These are phyloP conservation scores for Canna indica DNA, from an alignment of 176 grass and related monocot species.

Conservation along the genomic window DNA sequence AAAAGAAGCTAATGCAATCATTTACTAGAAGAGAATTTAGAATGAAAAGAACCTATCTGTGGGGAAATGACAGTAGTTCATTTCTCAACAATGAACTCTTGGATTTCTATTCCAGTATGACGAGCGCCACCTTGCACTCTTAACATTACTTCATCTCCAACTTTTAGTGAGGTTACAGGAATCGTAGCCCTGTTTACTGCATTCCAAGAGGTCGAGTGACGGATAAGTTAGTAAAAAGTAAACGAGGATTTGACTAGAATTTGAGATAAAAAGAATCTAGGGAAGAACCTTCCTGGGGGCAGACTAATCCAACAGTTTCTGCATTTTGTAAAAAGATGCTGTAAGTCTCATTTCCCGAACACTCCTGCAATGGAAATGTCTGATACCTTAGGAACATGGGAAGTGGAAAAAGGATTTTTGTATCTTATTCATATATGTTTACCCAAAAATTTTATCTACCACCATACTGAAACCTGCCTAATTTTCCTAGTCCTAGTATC, in stretches of 20 bases:
- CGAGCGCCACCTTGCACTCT: constrained; percentile 66
- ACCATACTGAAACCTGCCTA: not conserved
- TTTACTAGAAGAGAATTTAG: not conserved
- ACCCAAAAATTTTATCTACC: not conserved
- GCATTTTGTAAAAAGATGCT: constrained; percentile 95
- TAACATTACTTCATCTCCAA: constrained; percentile 63
- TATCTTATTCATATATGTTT: not conserved
- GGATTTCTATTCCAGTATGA: constrained; percentile 93
- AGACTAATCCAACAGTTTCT: constrained; percentile 84
- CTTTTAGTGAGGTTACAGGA: constrained; percentile 80
- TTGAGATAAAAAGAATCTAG: not conserved
- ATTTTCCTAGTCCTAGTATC: no score
- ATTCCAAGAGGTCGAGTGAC: not conserved
- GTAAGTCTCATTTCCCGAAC: constrained; percentile 45
- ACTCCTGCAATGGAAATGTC: constrained; percentile 23
- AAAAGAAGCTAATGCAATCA: no score
- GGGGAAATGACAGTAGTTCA: constrained; percentile 16
- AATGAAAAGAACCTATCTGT: no score
- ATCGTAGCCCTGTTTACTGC: constrained; percentile 35
- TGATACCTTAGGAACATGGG: not conserved
- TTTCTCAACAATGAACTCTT: constrained; percentile 87
- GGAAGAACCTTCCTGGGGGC: constrained; percentile 37
- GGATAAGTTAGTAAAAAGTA: not conserved
- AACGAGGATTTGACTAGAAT: not conserved
- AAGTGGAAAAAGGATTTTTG: not conserved